A percentile compares a stretch with the other conserved stretches of the same genome.
These are phyloP conservation scores for Liquidambar formosana DNA, from an alignment of 164 flowering plant genomes.

Conservation along the genomic window DNA sequence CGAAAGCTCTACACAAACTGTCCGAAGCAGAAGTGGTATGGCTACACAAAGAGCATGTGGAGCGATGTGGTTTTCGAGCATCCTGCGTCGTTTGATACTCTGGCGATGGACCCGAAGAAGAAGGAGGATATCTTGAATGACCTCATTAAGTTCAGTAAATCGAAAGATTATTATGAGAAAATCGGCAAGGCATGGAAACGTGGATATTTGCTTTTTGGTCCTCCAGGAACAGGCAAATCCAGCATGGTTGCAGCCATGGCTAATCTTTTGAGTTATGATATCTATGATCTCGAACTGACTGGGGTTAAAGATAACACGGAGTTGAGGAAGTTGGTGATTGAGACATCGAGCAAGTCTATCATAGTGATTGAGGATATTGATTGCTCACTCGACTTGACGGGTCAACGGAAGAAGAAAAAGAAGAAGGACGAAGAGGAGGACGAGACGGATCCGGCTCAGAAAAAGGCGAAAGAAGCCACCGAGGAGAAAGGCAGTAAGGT, in stretches of 20 bases:
- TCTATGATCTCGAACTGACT: constrained; percentile 28
- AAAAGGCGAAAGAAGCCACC: not conserved
- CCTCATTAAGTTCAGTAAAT: constrained; percentile 2
- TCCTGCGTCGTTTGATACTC: constrained; percentile 8
- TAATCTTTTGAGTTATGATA: constrained; percentile 17
- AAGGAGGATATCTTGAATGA: constrained; percentile 13
- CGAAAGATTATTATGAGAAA: constrained; percentile 3
- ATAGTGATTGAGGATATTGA: constrained; percentile 15
- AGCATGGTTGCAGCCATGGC: constrained; percentile 16
- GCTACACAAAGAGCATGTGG: not conserved
- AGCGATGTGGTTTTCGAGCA: constrained; percentile 7
- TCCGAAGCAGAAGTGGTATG: not conserved
- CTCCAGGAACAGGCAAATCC: constrained; percentile 12
- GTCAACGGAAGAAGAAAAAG: constrained; percentile 9
- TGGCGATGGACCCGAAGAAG: constrained; percentile 13
- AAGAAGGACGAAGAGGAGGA: not conserved
- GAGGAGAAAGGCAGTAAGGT: not conserved
- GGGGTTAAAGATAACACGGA: constrained; percentile 15
- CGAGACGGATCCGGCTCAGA: not conserved
- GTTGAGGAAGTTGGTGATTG: constrained; percentile 19
- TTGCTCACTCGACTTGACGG: constrained; percentile 19
- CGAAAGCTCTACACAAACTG: constrained; percentile 39
- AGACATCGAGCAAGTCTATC: constrained; percentile 15
- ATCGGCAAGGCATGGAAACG: constrained; percentile 17
- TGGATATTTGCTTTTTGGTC: constrained; percentile 12